phyloP scores from a whole-genome alignment of 108 stramenopile genomes.

The Conticribra guillardii region DNA sequence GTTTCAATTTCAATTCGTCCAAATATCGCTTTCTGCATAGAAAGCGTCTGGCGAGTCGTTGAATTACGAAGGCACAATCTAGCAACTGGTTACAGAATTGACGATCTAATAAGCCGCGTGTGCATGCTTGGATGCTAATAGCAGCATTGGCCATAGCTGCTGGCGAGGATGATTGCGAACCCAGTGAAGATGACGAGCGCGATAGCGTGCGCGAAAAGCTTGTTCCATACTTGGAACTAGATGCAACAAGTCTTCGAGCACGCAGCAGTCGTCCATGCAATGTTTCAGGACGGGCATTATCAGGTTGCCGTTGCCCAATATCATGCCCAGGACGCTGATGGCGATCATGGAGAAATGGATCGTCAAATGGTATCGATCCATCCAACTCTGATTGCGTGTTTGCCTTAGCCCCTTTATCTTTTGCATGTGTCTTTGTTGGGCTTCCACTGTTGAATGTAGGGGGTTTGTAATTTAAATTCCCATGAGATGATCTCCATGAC shows the following conservation, averaged over 20 bases:
- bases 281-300: not conserved
- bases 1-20: conserved; percentile 22
- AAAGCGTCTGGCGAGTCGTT: conserved; percentile 15
- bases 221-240: not conserved
- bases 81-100: conserved; percentile 8
- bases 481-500: conserved; percentile 31
- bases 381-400: not conserved
- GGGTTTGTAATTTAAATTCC: conserved; percentile 39
- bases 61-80: conserved; percentile 25
- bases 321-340: not conserved
- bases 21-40: conserved; percentile 24
- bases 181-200: conserved; percentile 10
- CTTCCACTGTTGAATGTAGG: conserved; percentile 20
- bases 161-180: not conserved
- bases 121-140: conserved; percentile 24
- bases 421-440: not conserved
- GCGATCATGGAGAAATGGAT: conserved; percentile 6
- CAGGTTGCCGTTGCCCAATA: not conserved
- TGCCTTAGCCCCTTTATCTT: not conserved
- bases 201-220: not conserved
- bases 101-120: conserved; percentile 23
- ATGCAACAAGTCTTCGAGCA: not conserved
- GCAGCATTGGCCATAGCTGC: conserved; percentile 12
- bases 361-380: conserved; percentile 14
- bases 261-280: conserved; percentile 17